These are phyloP conservation scores for Catharanthus roseus DNA, from an alignment of 257 asterid genomes.

Conservation along the genomic window DNA sequence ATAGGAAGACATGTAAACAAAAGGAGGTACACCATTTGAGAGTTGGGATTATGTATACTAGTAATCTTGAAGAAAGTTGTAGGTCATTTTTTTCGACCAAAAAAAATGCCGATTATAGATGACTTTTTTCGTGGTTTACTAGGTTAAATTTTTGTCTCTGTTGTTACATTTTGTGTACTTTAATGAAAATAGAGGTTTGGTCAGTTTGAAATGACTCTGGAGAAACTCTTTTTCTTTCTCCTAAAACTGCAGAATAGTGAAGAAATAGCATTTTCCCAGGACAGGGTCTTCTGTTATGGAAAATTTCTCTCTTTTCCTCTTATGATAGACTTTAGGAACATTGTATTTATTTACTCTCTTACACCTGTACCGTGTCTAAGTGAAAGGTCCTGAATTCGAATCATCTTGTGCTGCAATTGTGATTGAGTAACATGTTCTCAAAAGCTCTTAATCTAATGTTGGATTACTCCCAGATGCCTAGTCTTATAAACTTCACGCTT, in stretches of 20 bases:
- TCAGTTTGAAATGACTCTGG: too few relatives aligned
- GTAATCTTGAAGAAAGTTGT: not conserved
- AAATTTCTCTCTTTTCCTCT: not conserved
- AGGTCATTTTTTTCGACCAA: not conserved
- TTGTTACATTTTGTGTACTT: not conserved
- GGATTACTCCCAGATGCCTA: too few relatives aligned
- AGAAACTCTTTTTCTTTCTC: not conserved
- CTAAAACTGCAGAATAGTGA: not conserved
- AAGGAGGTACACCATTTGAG: conserved; percentile 6
- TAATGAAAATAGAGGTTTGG: too few relatives aligned
- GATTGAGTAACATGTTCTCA: too few relatives aligned
- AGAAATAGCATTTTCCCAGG: not conserved
- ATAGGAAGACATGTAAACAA: not conserved
- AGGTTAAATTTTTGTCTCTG: not conserved
- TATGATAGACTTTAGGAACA: not conserved
- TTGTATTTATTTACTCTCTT: not conserved
- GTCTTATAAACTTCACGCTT: too few relatives aligned
- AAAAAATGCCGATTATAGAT: not conserved
- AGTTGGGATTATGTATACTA: not conserved
- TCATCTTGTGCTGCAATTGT: too few relatives aligned
- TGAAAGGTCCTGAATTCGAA: too few relatives aligned
- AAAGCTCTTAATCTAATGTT: too few relatives aligned
- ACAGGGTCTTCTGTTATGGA: not conserved
- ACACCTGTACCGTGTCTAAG: too few relatives aligned
- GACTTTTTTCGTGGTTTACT: not conserved